Evolutionary conservation across 2,329 filamentous ascomycete genomes (phyloP), one percentile per base, ranked within the genome.

Genomic region (Calonectria henricotiae): DNA sequence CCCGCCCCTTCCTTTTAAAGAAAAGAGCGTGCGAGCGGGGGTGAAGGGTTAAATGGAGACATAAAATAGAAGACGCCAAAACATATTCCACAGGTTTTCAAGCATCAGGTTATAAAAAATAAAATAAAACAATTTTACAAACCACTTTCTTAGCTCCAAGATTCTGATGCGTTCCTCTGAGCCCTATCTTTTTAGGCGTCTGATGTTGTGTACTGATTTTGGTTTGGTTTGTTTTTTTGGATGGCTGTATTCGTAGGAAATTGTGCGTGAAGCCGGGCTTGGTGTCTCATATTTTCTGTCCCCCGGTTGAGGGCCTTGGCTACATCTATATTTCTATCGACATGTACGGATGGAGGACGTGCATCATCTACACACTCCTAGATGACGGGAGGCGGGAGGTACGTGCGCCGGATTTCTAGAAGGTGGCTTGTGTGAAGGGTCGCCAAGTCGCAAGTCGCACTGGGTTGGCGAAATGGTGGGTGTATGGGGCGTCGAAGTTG

Each of bases 331-430:
- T 30, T 20, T 27, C 67, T 68, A 51, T 64, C 66, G 58, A 47
- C 51, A 70, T 66, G 66, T 61, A 44, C 41, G 61, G 39, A 25
- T 30, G 55, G 55, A 43, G 62, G 58, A 61, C 64, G 65, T 39
- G 58, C 67, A 68, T 62, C 61, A 46, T 51, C 43, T 71, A 39
- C 51, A 72, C 66, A 65, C 63, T 62, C 71, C 58, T 69, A 32
- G 37, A 35, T 32, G 30, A 51, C 46, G 60, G 60, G 23, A 55
- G 47, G 67, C 37, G 55, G 64, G 63, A 63, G 68, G 69, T 68
- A 68, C 67, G 71, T 73, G 72, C 68, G 63, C 39, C 13, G 63
- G 65, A 61, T 69, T 75, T 76, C 74, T 72, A 68, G 73, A 75
- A 74, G 61, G 54, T 30, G 61, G 62, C 55, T 68, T 63, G 55